Evolutionary conservation across 1,284 basidiomycete genomes (phyloP), one percentile per base, ranked within the genome.

Genomic region (Cutaneotrichosporon mucoides): DNA sequence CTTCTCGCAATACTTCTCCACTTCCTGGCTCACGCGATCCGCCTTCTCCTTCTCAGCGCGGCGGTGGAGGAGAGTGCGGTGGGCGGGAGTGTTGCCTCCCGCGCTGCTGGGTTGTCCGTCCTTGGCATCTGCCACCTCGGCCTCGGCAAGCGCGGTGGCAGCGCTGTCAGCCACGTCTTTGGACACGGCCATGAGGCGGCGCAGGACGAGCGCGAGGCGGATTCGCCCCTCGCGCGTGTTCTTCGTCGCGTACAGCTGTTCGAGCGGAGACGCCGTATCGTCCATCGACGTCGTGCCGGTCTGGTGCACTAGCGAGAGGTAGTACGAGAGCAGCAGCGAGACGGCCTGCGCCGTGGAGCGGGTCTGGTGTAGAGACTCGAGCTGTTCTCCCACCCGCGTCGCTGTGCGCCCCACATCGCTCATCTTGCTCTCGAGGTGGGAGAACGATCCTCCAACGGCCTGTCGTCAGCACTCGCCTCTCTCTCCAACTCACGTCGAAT

Each of bases 341-440:
- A 95, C 92, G 16, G 93, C 92, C 70, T 95, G 92, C 0, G 95
- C 96, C 61, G 93, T 83, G 70, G 92, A 90, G 7, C 95, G 85
- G 67, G 95, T 89, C 61, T 92, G 85, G 75, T 98, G 93, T 24
- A 99, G 88, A 1, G 88, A 89, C 77, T 99, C 95, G 53, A 99
- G 85, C 79, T 99, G 94, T 79, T 97, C 93, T 55, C 93, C 95
- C 70, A 99, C 97, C 45, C 94, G 84, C 56, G 98, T 88, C 3
- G 96, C 93, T 6, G 93, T 93, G 57, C 92, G 85, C 16, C 94
- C 92, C 24, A 99, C 95, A 70, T 95, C 90, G 56, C 87, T 92
- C 82, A 99, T 94, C 71, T 76, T 86, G 66, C 81, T 85, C 76
- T 94, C 91, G 85, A 94, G 90, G 5, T 84, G 86, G 33, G 84